Percentiles rank a stretch among this genome's conserved stretches.
These are phyloP conservation scores for Ophiostoma triangulosporum DNA, from an alignment of 2,329 filamentous ascomycete genomes.

Conservation along the genomic window DNA sequence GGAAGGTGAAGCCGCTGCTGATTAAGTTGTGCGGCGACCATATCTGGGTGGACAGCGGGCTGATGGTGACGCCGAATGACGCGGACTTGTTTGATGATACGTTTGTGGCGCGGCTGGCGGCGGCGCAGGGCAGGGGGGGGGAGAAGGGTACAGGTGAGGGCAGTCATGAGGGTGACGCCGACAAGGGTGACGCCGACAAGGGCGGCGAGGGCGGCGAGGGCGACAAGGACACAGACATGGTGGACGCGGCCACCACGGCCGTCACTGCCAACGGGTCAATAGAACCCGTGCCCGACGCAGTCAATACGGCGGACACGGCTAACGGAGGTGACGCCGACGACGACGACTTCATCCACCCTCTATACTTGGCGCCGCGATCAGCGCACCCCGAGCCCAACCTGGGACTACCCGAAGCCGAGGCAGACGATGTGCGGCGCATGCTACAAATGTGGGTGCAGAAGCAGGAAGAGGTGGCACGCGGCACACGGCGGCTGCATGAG, in stretches of 20 bases:
- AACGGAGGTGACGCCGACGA: constrained; percentile 15
- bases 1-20: constrained; percentile 60
- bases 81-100: constrained; percentile 39
- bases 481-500: constrained; percentile 51
- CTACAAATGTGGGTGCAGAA: constrained; percentile 71
- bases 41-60: constrained; percentile 49
- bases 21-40: constrained; percentile 64
- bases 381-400: constrained; percentile 55
- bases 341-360: constrained; percentile 53
- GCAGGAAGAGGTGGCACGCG: constrained; percentile 69
- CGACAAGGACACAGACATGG: not conserved
- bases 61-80: constrained; percentile 43
- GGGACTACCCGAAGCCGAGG: constrained; percentile 58
- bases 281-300: not conserved
- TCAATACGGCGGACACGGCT: not conserved
- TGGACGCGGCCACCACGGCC: not conserved
- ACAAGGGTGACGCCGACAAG: not conserved
- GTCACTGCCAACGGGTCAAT: not conserved
- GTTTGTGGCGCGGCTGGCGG: constrained; percentile 22
- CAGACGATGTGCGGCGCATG: constrained; percentile 62
- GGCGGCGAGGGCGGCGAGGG: not conserved
- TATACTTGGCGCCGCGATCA: constrained; percentile 53
- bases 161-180: too few species aligned
- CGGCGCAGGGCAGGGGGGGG: not conserved
- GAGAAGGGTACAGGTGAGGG: not conserved